Evolutionary conservation across 345 rosid genomes (phyloP).

Genomic region (Trapa bicornis): DNA sequence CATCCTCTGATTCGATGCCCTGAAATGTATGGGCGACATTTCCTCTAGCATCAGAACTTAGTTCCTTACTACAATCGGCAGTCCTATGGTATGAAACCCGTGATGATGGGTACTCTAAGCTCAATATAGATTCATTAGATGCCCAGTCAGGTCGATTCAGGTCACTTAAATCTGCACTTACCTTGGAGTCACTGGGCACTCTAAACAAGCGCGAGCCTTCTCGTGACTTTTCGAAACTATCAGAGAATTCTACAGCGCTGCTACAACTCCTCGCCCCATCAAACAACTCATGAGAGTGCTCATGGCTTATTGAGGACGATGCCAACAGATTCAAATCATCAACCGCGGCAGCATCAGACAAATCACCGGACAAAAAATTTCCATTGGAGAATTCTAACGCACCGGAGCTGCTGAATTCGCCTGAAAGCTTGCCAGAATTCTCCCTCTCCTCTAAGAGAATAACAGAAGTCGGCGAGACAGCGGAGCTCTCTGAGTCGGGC

Average conservation of each 20-base stretch:
- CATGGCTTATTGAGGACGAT: conserved; percentile 26
- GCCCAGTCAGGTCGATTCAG: conserved; percentile 57
- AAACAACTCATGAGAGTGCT: conserved; percentile 19
- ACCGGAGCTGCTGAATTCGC: conserved; percentile 52
- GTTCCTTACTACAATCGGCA: conserved; percentile 39
- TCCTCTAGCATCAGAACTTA: conserved; percentile 34
- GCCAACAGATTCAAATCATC: conserved; percentile 18
- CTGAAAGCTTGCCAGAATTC: conserved; percentile 33
- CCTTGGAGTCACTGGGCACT: conserved; percentile 29
- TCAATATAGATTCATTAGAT: conserved; percentile 68
- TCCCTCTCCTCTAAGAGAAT: conserved; percentile 26
- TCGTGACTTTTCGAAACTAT: conserved; percentile 51
- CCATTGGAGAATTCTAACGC: conserved; percentile 28
- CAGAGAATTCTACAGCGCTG: conserved; percentile 33
- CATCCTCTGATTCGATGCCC: conserved; percentile 56
- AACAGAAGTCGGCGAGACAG: conserved; percentile 33
- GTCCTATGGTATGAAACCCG: conserved; percentile 47
- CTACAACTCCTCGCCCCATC: conserved; percentile 26
- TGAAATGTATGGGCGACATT: conserved; percentile 58
- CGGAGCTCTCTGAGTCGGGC: conserved; percentile 18
- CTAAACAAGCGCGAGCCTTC: conserved; percentile 34
- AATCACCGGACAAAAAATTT: conserved; percentile 39
- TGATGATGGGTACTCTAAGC: conserved; percentile 81
- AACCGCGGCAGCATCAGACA: conserved; percentile 22
- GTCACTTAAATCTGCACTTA: conserved; percentile 35